These are phyloP conservation scores for Plasmopara viticola DNA, from an alignment of 352 stramenopile species.

Conservation along the genomic window DNA sequence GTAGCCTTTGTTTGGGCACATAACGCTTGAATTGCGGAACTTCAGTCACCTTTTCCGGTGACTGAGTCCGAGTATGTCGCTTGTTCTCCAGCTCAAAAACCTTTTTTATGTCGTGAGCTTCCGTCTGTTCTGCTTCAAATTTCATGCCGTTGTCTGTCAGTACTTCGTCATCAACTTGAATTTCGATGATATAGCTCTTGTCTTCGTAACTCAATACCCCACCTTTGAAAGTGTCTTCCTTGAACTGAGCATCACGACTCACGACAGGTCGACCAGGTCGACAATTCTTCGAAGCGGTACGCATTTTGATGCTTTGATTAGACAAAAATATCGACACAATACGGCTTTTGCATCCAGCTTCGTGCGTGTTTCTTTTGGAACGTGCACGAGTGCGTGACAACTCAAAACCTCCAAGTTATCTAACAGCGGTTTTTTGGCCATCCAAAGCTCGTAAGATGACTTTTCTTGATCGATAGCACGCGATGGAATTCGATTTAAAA, in stretches of 20 bases:
- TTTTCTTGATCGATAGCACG: neutral
- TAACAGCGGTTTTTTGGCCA: neutral
- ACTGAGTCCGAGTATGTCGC: neutral
- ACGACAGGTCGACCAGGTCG: neutral
- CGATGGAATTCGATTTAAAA: neutral
- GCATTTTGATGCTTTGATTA: neutral
- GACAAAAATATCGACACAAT: neutral
- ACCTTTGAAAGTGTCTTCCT: neutral
- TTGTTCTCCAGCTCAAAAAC: neutral
- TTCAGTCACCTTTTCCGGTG: neutral
- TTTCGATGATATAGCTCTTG: neutral
- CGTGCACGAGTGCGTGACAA: neutral
- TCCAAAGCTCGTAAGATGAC: neutral
- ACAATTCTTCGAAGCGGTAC: neutral
- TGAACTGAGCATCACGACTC: conserved; percentile 1
- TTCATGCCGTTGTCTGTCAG: neutral
- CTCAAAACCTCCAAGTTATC: neutral
- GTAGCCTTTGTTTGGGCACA: neutral
- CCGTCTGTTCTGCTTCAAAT: neutral
- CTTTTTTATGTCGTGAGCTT: neutral
- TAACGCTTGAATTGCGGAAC: neutral
- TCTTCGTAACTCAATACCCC: neutral
- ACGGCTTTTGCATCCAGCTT: neutral
- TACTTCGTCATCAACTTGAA: neutral
- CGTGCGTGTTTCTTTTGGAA: neutral